phyloP scores from a whole-genome alignment of 163 green algal species.

The Chlamydomonas reinhardtii region DNA sequence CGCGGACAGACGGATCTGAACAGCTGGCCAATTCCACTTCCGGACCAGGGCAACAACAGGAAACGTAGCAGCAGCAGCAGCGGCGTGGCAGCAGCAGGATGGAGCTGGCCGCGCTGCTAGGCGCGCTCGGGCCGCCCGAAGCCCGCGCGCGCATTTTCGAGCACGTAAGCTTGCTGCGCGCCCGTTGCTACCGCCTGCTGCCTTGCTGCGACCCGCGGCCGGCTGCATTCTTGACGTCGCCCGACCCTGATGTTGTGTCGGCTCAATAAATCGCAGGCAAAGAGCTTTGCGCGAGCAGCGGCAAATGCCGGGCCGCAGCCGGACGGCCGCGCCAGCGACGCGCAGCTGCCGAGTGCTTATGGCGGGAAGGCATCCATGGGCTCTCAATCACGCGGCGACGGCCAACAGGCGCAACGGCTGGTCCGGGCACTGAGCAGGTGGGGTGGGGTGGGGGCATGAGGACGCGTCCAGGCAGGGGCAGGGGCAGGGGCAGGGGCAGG shows the following conservation, averaged over 20 bases:
- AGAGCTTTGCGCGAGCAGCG: not conserved
- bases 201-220: not conserved
- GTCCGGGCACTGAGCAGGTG: not conserved
- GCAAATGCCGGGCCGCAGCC: not conserved
- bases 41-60: no score
- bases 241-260: no score
- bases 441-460: no score
- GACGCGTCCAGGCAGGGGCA: no score
- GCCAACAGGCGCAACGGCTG: not conserved
- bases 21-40: no score
- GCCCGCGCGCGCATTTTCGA: slow-evolving; percentile 36
- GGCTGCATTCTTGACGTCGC: no score
- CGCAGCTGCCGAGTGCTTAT: not conserved
- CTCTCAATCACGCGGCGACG: not conserved
- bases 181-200: not conserved
- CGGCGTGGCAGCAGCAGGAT: not conserved
- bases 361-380: no score
- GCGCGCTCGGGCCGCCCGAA: not conserved
- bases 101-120: not conserved
- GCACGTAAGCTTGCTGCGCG: not conserved
- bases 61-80: not conserved
- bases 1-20: no score
- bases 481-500: no score
- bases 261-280: no score
- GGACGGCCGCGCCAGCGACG: not conserved